These are phyloP conservation scores for Stramenopiles sp. DNA, from an alignment of 352 stramenopile genomes.

Conservation along the genomic window DNA sequence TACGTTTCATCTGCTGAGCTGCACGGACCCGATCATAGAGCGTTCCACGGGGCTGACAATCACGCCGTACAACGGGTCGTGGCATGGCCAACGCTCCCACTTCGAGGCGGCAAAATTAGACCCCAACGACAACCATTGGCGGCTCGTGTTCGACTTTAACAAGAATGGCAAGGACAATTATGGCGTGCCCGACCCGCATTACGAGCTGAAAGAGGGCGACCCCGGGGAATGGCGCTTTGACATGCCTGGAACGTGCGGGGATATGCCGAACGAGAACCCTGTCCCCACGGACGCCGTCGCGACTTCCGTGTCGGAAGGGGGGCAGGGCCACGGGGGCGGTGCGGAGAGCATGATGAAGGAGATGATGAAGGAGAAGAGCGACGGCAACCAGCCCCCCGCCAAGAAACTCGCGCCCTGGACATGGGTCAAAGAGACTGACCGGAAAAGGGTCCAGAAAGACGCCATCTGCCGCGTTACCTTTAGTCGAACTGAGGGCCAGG, in stretches of 20 bases:
- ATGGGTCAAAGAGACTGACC: background rate
- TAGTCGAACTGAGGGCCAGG: background rate
- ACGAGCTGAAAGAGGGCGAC: background rate
- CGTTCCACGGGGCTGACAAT: background rate
- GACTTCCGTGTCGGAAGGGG: background rate
- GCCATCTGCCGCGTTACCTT: background rate
- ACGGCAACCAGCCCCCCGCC: background rate
- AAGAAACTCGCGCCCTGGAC: background rate
- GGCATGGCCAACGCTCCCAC: background rate
- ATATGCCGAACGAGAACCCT: background rate
- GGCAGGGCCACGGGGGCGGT: background rate
- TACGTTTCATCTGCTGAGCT: background rate
- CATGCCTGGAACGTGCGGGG: background rate
- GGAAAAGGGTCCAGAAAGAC: background rate
- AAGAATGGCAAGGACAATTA: slow-evolving; percentile 3
- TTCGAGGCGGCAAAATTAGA: background rate
- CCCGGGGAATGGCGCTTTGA: background rate
- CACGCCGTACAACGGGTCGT: background rate
- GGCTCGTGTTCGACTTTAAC: background rate
- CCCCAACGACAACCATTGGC: background rate
- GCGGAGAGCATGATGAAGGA: background rate
- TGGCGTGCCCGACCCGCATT: background rate
- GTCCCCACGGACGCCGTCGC: background rate
- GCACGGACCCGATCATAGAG: background rate
- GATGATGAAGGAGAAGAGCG: background rate